Conservation (phyloP, 2,329 filamentous ascomycete genomes). For the Teratosphaeriaceae sp. region DNA sequence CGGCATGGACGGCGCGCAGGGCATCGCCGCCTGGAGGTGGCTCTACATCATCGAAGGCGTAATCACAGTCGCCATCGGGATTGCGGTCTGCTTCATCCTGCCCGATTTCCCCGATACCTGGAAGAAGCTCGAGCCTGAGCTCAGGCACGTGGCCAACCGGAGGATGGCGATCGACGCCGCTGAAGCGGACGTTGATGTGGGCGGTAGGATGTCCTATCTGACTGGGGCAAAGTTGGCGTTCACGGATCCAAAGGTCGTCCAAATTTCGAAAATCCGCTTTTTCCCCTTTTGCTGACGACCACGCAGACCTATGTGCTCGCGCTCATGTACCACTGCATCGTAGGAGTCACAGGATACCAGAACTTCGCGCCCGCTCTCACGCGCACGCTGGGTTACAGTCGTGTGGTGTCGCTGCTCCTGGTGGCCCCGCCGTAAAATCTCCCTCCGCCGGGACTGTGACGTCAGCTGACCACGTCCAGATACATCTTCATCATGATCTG, state of each 20-base stretch:
- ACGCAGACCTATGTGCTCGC: conserved; percentile 45
- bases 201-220: conserved; percentile 39
- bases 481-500: conserved; percentile 42
- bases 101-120: conserved; percentile 38
- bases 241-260: not conserved
- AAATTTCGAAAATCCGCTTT: too few species aligned
- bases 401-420: conserved; percentile 42
- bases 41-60: conserved; percentile 65
- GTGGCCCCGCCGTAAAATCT: conserved; percentile 39
- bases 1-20: conserved; percentile 54
- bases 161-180: conserved; percentile 46
- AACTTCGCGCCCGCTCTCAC: conserved; percentile 52
- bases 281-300: too few species aligned
- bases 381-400: conserved; percentile 37
- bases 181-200: conserved; percentile 44
- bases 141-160: conserved; percentile 41
- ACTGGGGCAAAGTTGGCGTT: conserved; percentile 20
- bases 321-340: conserved; percentile 41
- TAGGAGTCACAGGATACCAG: conserved; percentile 46
- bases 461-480: not conserved
- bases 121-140: conserved; percentile 34
- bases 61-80: conserved; percentile 45
- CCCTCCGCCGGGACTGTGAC: not conserved
- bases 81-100: conserved; percentile 18
- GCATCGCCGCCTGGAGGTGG: conserved; percentile 52